Evolutionary conservation across 192 early-diverging fungal genomes (phyloP).

Genomic region (Coemansia sp.): DNA sequence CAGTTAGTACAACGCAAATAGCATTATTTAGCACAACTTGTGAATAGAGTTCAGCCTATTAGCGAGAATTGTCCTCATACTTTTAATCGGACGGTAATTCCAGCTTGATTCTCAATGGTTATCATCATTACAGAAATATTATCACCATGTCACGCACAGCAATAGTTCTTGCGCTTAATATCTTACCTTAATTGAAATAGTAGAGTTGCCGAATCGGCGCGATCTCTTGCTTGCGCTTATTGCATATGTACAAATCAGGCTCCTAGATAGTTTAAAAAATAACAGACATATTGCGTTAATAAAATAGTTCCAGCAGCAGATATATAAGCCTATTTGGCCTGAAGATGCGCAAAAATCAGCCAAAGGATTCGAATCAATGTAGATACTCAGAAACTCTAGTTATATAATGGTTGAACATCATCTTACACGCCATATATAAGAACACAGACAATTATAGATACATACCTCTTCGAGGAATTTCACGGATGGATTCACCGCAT

Average conservation of each 20-base stretch:
- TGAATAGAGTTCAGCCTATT: constrained; percentile 27
- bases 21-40: neutral
- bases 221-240: neutral
- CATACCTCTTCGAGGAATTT: neutral
- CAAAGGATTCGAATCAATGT: constrained; percentile 25
- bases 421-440: neutral
- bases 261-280: neutral
- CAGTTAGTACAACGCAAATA: neutral
- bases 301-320: neutral
- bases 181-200: neutral
- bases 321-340: neutral
- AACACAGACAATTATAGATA: neutral
- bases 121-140: constrained; percentile 48
- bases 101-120: constrained; percentile 64
- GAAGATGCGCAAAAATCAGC: constrained; percentile 20
- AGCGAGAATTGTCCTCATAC: constrained; percentile 67
- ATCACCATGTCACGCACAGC: neutral
- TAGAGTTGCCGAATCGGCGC: neutral
- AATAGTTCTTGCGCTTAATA: neutral
- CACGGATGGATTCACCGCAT: neutral
- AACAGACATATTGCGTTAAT: neutral
- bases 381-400: constrained; percentile 53
- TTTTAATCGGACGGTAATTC: constrained; percentile 72
- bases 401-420: constrained; percentile 48
- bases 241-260: neutral